Conservation (phyloP, 371 early-diverging fungal species). For the Mucor circinelloides region DNA sequence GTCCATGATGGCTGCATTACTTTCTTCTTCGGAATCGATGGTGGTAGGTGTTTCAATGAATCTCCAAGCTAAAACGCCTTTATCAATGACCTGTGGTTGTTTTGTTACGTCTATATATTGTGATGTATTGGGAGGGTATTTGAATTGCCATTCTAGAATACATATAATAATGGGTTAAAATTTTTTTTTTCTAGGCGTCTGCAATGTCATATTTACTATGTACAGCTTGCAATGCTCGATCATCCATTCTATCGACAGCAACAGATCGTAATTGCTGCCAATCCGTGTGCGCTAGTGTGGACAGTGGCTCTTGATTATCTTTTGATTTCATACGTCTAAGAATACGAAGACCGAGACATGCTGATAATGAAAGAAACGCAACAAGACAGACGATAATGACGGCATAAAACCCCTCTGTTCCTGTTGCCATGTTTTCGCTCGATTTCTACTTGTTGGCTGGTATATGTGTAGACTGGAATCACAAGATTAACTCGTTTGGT, state of each 20-base stretch:
- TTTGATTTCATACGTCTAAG: neutral
- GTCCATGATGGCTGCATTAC: conserved; percentile 69
- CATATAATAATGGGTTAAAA: neutral
- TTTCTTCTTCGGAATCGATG: conserved; percentile 41
- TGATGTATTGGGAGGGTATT: conserved; percentile 34
- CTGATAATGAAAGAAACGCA: neutral
- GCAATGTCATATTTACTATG: neutral
- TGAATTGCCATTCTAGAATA: conserved; percentile 37
- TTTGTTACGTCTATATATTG: conserved; percentile 31
- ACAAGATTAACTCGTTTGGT: neutral
- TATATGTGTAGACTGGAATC: neutral
- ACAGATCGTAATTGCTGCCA: conserved; percentile 4
- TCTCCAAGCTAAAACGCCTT: conserved; percentile 42
- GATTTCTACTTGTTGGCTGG: neutral
- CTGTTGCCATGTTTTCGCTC: neutral
- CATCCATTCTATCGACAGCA: neutral
- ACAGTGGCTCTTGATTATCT: neutral
- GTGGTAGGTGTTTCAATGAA: conserved; percentile 34
- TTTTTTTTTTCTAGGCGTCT: neutral
- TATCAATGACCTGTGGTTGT: conserved; percentile 28
- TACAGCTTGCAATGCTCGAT: neutral
- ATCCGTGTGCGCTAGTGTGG: neutral
- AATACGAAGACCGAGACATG: conserved; percentile 1
- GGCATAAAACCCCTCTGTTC: neutral
- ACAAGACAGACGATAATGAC: conserved; percentile 1